Evolutionary conservation across 768 basidiomycete species (phyloP).

Genomic region (Steccherinum ochraceum): DNA sequence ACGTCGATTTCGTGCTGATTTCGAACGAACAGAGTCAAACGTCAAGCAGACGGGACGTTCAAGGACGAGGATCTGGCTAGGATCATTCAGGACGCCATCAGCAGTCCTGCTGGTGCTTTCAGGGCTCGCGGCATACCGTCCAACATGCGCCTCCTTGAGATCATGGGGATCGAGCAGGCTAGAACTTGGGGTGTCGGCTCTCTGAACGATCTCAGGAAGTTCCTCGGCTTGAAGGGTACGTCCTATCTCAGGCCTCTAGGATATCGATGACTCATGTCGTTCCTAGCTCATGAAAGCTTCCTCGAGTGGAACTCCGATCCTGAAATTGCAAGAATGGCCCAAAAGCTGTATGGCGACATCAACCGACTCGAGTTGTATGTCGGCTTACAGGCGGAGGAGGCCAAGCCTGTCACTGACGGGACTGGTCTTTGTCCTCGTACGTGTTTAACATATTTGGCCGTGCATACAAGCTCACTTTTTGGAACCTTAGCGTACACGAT

Average conservation of each 20-base stretch:
- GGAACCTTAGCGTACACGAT: constrained; percentile 80
- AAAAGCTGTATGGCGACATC: constrained; percentile 72
- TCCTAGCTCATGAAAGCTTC: constrained; percentile 62
- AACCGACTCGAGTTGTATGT: constrained; percentile 77
- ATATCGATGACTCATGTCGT: background rate
- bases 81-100: constrained; percentile 65
- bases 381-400: constrained; percentile 72
- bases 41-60: constrained; percentile 56
- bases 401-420: constrained; percentile 69
- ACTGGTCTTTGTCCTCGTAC: constrained; percentile 81
- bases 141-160: constrained; percentile 68
- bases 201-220: constrained; percentile 80
- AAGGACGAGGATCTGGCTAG: constrained; percentile 65
- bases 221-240: constrained; percentile 72
- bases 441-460: constrained; percentile 6
- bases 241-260: background rate
- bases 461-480: too few relatives aligned
- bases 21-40: constrained; percentile 54
- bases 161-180: constrained; percentile 79
- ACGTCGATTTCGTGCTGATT: background rate
- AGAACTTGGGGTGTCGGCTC: constrained; percentile 78
- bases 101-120: constrained; percentile 67
- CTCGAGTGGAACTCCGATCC: constrained; percentile 76
- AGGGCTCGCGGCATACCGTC: constrained; percentile 69
- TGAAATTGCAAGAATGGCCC: constrained; percentile 62